Evolutionary conservation across 1,284 basidiomycete genomes (phyloP).

Genomic region (Marasmius sp.): DNA sequence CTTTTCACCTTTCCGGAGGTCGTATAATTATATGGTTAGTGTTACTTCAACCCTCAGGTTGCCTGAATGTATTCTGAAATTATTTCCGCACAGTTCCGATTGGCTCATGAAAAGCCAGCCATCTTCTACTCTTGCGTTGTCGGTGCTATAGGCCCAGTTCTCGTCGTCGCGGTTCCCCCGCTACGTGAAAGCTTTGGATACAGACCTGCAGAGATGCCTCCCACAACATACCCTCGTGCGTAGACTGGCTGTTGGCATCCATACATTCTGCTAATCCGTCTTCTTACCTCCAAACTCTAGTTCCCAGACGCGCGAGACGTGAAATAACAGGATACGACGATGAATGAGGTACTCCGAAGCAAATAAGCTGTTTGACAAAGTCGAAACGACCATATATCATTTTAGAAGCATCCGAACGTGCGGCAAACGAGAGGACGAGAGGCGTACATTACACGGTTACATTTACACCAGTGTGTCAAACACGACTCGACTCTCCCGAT

Average conservation of each 20-base stretch:
- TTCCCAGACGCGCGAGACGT: conserved; percentile 38
- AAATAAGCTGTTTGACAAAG: neutral
- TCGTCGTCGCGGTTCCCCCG: conserved; percentile 78
- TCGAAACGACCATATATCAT: neutral
- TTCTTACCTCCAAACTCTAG: conserved; percentile 13
- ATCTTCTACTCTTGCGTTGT: conserved; percentile 87
- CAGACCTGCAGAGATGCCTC: conserved; percentile 71
- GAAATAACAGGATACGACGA: conserved; percentile 43
- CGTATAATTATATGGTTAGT: conserved; percentile 12
- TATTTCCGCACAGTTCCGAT: conserved; percentile 54
- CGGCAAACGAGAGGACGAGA: neutral
- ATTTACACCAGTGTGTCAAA: neutral
- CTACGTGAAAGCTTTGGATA: conserved; percentile 78
- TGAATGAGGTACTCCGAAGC: conserved; percentile 22
- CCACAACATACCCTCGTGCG: conserved; percentile 87
- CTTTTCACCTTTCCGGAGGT: conserved; percentile 11
- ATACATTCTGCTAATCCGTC: neutral
- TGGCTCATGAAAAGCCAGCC: conserved; percentile 88
- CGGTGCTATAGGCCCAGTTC: conserved; percentile 75
- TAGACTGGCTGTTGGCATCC: conserved; percentile 15
- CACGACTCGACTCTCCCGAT: neutral
- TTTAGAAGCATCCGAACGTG: neutral
- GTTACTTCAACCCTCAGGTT: neutral
- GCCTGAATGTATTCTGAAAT: neutral
- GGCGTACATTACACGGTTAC: neutral